These are phyloP conservation scores for Penicillium sp. DNA, from an alignment of 2,329 filamentous ascomycete species.

Conservation along the genomic window DNA sequence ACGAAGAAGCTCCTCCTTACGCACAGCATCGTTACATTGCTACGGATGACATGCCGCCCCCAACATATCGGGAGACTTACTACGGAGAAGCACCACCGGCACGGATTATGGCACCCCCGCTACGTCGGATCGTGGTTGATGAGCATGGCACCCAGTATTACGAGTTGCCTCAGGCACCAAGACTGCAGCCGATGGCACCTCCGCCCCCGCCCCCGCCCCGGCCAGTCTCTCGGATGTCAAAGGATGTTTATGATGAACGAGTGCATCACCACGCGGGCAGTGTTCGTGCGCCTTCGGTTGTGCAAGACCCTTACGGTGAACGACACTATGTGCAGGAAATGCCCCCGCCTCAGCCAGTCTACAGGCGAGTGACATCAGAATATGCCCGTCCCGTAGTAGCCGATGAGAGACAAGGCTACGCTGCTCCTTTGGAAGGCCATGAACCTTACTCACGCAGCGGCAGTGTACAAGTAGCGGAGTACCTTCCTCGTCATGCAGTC, in stretches of 20 bases:
- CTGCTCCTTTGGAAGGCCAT: slow-evolving; percentile 34
- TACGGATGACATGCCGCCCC: slow-evolving; percentile 39
- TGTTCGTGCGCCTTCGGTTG: slow-evolving; percentile 43
- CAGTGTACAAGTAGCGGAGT: slow-evolving; percentile 46
- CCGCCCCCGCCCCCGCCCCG: slow-evolving; percentile 36
- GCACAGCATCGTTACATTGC: slow-evolving; percentile 37
- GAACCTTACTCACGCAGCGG: slow-evolving; percentile 38
- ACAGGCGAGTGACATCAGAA: slow-evolving; percentile 42
- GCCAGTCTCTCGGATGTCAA: slow-evolving; percentile 35
- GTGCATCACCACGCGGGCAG: slow-evolving; percentile 33
- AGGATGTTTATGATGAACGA: slow-evolving; percentile 37
- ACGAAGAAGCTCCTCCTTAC: slow-evolving; percentile 38
- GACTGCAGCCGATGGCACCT: slow-evolving; percentile 35
- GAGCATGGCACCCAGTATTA: slow-evolving; percentile 79
- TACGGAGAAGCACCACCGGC: slow-evolving; percentile 46
- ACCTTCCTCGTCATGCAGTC: slow-evolving; percentile 36
- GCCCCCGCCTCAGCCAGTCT: slow-evolving; percentile 43
- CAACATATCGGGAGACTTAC: slow-evolving; percentile 43
- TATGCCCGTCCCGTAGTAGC: slow-evolving; percentile 32
- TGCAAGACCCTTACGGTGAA: slow-evolving; percentile 44
- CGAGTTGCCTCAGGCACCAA: slow-evolving; percentile 50
- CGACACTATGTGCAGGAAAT: slow-evolving; percentile 47
- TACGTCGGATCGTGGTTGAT: slow-evolving; percentile 74
- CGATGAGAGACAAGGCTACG: slow-evolving; percentile 35
- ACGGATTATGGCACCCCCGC: slow-evolving; percentile 53